These are phyloP conservation scores for Curvularia verruculosa DNA, from an alignment of 2,329 filamentous ascomycete species.

Conservation along the genomic window DNA sequence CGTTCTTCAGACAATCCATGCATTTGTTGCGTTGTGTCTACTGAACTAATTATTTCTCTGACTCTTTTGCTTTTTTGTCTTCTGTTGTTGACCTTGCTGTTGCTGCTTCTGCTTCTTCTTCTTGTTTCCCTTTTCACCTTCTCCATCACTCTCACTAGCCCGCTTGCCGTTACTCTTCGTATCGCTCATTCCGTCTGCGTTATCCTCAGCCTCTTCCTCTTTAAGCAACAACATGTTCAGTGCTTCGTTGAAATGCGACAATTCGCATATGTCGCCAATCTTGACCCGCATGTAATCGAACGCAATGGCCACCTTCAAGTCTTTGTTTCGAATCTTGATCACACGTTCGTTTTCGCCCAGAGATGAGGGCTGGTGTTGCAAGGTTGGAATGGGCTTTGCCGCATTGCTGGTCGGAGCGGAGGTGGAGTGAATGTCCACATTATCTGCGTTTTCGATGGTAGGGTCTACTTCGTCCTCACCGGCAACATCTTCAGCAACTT, in stretches of 20 bases:
- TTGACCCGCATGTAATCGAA: slow-evolving; percentile 81
- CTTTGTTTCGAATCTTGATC: slow-evolving; percentile 51
- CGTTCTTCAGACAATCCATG: not conserved
- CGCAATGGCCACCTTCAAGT: slow-evolving; percentile 72
- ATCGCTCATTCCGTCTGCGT: slow-evolving; percentile 22
- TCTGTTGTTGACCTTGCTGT: slow-evolving; percentile 25
- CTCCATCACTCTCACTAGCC: slow-evolving; percentile 37
- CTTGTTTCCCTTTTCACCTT: slow-evolving; percentile 26
- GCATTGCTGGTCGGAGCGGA: slow-evolving; percentile 6
- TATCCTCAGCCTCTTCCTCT: slow-evolving; percentile 31
- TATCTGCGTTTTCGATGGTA: slow-evolving; percentile 24
- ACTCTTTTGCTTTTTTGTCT: slow-evolving; percentile 37
- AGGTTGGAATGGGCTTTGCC: slow-evolving; percentile 15
- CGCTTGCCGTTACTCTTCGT: slow-evolving; percentile 39
- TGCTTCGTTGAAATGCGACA: slow-evolving; percentile 67
- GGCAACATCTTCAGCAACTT: slow-evolving; percentile 36
- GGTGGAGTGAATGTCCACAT: slow-evolving; percentile 30
- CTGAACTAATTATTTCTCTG: slow-evolving; percentile 35
- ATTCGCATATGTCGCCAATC: slow-evolving; percentile 71
- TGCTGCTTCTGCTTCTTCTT: slow-evolving; percentile 35
- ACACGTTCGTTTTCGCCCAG: slow-evolving; percentile 31
- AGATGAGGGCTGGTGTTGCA: slow-evolving; percentile 16
- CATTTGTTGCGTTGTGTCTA: not conserved
- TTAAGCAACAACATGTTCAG: slow-evolving; percentile 61
- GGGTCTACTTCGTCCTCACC: slow-evolving; percentile 31